Evolutionary conservation across 2,329 filamentous ascomycete genomes (phyloP), one percentile per base, ranked within the genome.

Genomic region (Tympanopsis confertula): DNA sequence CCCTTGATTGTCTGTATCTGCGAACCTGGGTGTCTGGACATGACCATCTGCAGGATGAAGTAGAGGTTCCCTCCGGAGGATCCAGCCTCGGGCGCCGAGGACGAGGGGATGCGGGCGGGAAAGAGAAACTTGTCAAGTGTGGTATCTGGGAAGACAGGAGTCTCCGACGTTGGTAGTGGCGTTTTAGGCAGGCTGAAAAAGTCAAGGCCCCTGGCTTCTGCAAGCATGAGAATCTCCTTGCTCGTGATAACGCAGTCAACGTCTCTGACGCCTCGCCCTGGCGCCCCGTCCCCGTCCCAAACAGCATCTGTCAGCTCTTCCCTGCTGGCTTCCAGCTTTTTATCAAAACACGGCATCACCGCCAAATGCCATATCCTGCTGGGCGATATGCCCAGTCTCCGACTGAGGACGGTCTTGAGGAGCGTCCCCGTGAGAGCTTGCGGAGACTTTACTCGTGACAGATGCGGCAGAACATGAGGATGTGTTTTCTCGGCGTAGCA

Each of bases 401-500:
- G 76, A 57, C 82, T 86, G 24, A 98, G 63, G 1, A 83, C 75
- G 1, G 86, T 89, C 60, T 98, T 98, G 39, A 98, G 57, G 30
- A 96, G 69, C 0, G 87, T 95, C 12, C 91, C 91, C 45, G 85
- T 82, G 38, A 98, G 62, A 19, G 91, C 89, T 58, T 98, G 91
- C 13, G 91, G 89, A 4, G 88, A 95, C 57, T 96, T 98, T 44
- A 96, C 70, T 36, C 77, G 77, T 41, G 88, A 95, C 38, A 98
- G 69, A 57, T 98, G 87, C 19, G 87, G 86, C 36, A 98, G 70
- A 39, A 96, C 78, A 52, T 95, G 82, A 2, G 91, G 87, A 52
- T 98, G 91, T 39, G 89, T 96, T 63, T 98, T 96, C 58, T 98
- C 91, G 19, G 89, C 89, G 53, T 98, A 98, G 62, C 91, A 98